Evolutionary conservation across 129 eudicot genomes (phyloP).

Genomic region (Apium graveolens): DNA sequence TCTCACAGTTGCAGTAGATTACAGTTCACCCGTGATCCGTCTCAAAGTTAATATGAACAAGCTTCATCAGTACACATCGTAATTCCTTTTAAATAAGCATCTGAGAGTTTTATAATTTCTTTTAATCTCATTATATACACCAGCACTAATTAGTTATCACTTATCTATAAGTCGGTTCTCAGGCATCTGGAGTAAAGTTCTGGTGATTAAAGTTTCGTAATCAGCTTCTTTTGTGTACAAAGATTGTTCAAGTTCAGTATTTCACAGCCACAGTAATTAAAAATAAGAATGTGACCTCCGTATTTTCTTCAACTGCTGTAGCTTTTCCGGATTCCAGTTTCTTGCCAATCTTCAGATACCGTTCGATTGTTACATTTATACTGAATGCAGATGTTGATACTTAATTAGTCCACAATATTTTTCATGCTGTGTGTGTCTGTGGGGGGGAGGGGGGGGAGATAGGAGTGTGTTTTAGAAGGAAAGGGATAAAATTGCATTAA

Average conservation of each 20-base stretch:
- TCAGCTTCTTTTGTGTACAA: not conserved
- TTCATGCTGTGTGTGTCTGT: too few relatives aligned
- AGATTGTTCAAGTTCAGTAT: not conserved
- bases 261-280: too few relatives aligned
- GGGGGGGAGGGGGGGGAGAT: too few relatives aligned
- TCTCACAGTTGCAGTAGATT: too few relatives aligned
- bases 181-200: not conserved
- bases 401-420: not conserved
- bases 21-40: too few relatives aligned
- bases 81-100: not conserved
- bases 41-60: not conserved
- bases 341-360: conserved; percentile 28
- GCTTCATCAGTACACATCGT: not conserved
- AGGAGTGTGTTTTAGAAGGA: too few relatives aligned
- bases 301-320: conserved; percentile 2
- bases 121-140: not conserved
- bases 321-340: not conserved
- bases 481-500: too few relatives aligned
- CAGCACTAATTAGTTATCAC: not conserved
- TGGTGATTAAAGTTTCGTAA: not conserved
- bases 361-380: conserved; percentile 18
- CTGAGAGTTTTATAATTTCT: not conserved
- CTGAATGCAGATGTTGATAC: conserved; percentile 6
- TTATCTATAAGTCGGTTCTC: not conserved
- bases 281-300: conserved; percentile 15